phyloP scores from a whole-genome alignment of 164 flowering plant genomes.

The Akebia trifoliata region DNA sequence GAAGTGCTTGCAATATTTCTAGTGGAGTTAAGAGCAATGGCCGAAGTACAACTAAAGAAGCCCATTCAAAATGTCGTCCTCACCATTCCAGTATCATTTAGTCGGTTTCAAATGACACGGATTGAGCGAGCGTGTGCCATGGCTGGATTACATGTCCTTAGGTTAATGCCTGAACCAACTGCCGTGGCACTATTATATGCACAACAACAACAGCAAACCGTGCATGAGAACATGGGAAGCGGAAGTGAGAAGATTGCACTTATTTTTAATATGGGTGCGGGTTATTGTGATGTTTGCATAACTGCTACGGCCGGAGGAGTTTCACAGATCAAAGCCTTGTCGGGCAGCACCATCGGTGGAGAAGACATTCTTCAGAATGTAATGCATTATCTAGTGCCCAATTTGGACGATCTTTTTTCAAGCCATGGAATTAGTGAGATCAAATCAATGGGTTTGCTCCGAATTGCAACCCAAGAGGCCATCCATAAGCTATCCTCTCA shows the following conservation, averaged over 20 bases:
- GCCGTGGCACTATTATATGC: slow-evolving; percentile 85
- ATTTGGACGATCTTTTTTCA: slow-evolving; percentile 38
- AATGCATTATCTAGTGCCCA: slow-evolving; percentile 62
- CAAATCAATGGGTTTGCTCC: slow-evolving; percentile 52
- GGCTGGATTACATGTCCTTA: slow-evolving; percentile 83
- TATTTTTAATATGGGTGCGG: slow-evolving; percentile 88
- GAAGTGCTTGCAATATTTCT: slow-evolving; percentile 83
- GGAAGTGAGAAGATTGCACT: slow-evolving; percentile 77
- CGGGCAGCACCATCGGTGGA: slow-evolving; percentile 76
- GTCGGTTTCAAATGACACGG: slow-evolving; percentile 74
- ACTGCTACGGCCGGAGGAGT: slow-evolving; percentile 91
- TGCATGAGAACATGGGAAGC: slow-evolving; percentile 64
- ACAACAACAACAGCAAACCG: slow-evolving; percentile 69
- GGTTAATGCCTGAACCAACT: slow-evolving; percentile 94
- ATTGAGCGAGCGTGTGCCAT: slow-evolving; percentile 94
- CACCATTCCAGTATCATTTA: slow-evolving; percentile 80
- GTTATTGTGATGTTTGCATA: slow-evolving; percentile 78
- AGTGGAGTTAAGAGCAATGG: slow-evolving; percentile 71
- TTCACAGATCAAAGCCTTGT: slow-evolving; percentile 76
- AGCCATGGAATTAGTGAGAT: slow-evolving; percentile 56
- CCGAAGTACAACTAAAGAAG: slow-evolving; percentile 55
- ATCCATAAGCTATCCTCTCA: slow-evolving; percentile 66
- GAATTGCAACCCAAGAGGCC: slow-evolving; percentile 79
- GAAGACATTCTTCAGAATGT: slow-evolving; percentile 77
- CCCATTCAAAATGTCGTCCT: slow-evolving; percentile 67